Conservation (phyloP, 2,329 filamentous ascomycete species). For the Alternaria longipes region DNA sequence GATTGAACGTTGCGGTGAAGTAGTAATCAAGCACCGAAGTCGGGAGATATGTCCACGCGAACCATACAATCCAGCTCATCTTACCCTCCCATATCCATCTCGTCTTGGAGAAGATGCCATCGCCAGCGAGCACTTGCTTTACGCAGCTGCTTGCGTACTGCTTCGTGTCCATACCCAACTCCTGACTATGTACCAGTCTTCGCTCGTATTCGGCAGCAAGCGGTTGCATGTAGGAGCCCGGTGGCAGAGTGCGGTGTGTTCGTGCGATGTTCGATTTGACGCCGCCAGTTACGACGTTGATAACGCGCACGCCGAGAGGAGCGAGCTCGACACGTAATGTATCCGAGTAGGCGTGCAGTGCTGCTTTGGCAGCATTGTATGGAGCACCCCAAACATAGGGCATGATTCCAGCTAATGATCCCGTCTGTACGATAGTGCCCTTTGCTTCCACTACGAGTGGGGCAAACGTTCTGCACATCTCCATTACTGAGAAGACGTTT, state of each 20-base stretch:
- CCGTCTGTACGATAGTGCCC: conserved; percentile 58
- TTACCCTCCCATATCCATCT: conserved; percentile 66
- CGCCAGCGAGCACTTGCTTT: conserved; percentile 57
- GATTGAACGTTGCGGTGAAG: conserved; percentile 63
- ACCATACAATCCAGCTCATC: conserved; percentile 60
- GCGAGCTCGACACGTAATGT: conserved; percentile 66
- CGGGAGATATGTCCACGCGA: conserved; percentile 59
- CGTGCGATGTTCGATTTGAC: conserved; percentile 68
- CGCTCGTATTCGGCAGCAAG: conserved; percentile 62
- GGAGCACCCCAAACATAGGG: conserved; percentile 47
- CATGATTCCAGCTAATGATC: conserved; percentile 55
- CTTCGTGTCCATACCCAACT: conserved; percentile 61
- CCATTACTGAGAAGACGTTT: conserved; percentile 67
- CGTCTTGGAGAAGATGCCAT: conserved; percentile 50
- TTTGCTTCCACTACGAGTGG: conserved; percentile 61
- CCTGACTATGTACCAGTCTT: conserved; percentile 64
- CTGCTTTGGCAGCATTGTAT: conserved; percentile 69
- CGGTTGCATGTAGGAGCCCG: conserved; percentile 62
- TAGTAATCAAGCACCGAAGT: conserved; percentile 52
- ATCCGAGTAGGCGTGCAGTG: conserved; percentile 66
- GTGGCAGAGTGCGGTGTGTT: conserved; percentile 58
- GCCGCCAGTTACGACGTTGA: conserved; percentile 66
- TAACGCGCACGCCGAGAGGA: conserved; percentile 60
- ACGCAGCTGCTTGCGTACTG: conserved; percentile 66
- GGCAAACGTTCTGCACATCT: conserved; percentile 65